Base-by-base conservation (phyloP, 192 early-diverging fungal genomes). In the Coemansia sp. region DNA sequence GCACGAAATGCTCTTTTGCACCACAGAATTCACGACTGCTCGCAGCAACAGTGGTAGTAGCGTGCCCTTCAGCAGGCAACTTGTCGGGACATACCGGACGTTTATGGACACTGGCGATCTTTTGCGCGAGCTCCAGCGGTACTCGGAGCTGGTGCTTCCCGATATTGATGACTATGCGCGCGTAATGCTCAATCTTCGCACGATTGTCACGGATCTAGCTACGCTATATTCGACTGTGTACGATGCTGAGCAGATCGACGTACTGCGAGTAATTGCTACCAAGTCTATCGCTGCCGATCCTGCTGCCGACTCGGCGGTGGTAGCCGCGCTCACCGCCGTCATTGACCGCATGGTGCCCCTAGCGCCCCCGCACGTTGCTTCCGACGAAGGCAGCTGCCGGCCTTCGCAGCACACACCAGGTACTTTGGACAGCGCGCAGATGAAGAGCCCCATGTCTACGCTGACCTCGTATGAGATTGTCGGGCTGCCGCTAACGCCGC, bases 1-100 rank as follows among this genome's bases (percentile, higher is more conserved):
- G 29, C 87, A 89, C 47, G 89, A 92, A 63, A 68, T 92, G 59
- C 51, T 92, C 12, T 85, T 87, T 46, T 49, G 74, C 62, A 87
- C 43, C 25, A 40, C 27, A 38, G 29, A 35, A 24, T 2, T 54
- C 17, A 37, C 53, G 3, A 53, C 49, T 32, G 8, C 11, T 4
- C 17, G n/a, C 24, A 35, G 38, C 10, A 62, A 31, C 60, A 64
- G 20, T 14, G 8, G 56, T 54, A 64, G 20, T 14, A 19, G 56
- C 17, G 56, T 58, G 11, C n/a, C 74, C 17, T 85, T 68, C 36
- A 51, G 64, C 37, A 65, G 45, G 59, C 78, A 69, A 49, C 54
- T 85, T 41, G 65, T 75, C 4, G 67, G 65, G 24, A 78, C 76
- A 2, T 85, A 81, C 43, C 53, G 63, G 60, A 49, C 65, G 17